A percentile compares a stretch with the other conserved stretches of the same genome.
These are phyloP conservation scores for Phytopythium aichiense DNA, from an alignment of 352 stramenopile species.

Conservation along the genomic window DNA sequence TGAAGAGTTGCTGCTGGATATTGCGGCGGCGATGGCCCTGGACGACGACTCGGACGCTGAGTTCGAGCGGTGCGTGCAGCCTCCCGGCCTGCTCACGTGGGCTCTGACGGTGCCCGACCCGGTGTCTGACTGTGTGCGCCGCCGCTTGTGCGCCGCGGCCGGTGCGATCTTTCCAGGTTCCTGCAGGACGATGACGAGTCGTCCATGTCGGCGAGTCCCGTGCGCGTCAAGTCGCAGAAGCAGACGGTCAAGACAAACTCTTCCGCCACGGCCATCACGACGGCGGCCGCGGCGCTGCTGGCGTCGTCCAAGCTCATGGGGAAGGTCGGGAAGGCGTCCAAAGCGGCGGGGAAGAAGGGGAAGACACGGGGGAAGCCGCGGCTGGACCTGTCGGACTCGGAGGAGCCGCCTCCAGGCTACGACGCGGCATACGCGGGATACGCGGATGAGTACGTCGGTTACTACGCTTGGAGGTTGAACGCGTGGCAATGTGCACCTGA, in stretches of 20 bases:
- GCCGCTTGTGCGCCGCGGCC: too few relatives aligned
- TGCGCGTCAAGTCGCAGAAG: background rate
- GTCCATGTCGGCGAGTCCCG: constrained; percentile 15
- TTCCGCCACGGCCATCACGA: constrained; percentile 36
- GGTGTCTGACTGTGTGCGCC: background rate
- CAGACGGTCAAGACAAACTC: constrained; percentile 8
- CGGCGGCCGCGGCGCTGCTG: constrained; percentile 44
- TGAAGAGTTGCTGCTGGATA: too few relatives aligned
- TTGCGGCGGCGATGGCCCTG: background rate
- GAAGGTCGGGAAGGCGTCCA: constrained; percentile 15
- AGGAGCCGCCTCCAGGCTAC: constrained; percentile 58
- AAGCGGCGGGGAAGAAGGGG: constrained; percentile 20
- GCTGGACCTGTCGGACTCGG: constrained; percentile 33
- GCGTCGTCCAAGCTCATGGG: constrained; percentile 39
- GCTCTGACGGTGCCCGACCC: background rate
- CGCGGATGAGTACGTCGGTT: background rate
- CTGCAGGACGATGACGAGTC: constrained; percentile 55
- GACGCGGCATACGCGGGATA: constrained; percentile 17
- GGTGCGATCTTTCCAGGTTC: constrained; percentile 28
- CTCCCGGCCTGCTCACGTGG: background rate
- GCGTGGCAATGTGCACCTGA: background rate
- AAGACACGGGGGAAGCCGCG: constrained; percentile 19
- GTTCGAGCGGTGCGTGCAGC: constrained; percentile 45
- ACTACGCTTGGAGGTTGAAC: background rate
- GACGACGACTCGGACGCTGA: constrained; percentile 53